phyloP scores from a whole-genome alignment of 169 alveolate species.

The Cryptosporidium bovis region DNA sequence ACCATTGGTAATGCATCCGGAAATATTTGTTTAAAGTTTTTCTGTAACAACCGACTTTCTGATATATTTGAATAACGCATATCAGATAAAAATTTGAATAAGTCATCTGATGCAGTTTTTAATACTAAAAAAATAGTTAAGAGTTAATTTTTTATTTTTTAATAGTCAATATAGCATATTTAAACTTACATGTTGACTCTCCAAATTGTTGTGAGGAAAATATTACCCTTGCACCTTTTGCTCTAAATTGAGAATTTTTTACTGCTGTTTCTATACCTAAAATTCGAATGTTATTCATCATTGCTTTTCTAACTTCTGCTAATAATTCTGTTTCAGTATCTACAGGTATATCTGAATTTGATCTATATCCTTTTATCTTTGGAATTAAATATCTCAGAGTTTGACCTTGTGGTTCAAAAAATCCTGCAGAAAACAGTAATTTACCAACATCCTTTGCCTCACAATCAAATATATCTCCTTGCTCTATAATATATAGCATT shows the following conservation, averaged over 20 bases:
- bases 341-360: constrained; percentile 52
- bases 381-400: constrained; percentile 64
- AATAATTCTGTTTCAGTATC: constrained; percentile 44
- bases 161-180: neutral
- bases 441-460: constrained; percentile 66
- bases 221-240: constrained; percentile 69
- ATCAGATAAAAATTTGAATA: constrained; percentile 42
- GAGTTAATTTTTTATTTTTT: neutral
- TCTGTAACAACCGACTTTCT: constrained; percentile 9
- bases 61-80: constrained; percentile 26
- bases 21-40: constrained; percentile 24
- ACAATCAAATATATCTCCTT: constrained; percentile 62
- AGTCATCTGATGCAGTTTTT: constrained; percentile 66
- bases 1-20: constrained; percentile 74
- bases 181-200: constrained; percentile 67
- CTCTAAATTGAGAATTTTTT: constrained; percentile 65
- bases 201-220: constrained; percentile 68
- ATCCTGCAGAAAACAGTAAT: constrained; percentile 36
- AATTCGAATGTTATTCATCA: constrained; percentile 39
- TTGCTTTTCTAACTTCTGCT: constrained; percentile 55
- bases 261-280: constrained; percentile 61
- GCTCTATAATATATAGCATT: constrained; percentile 67
- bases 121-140: constrained; percentile 26
- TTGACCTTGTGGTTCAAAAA: constrained; percentile 73
- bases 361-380: constrained; percentile 49